Evolutionary conservation across 805 yeast genomes (phyloP), one percentile per base, ranked within the genome.

Genomic region (Ogataea siamensis): DNA sequence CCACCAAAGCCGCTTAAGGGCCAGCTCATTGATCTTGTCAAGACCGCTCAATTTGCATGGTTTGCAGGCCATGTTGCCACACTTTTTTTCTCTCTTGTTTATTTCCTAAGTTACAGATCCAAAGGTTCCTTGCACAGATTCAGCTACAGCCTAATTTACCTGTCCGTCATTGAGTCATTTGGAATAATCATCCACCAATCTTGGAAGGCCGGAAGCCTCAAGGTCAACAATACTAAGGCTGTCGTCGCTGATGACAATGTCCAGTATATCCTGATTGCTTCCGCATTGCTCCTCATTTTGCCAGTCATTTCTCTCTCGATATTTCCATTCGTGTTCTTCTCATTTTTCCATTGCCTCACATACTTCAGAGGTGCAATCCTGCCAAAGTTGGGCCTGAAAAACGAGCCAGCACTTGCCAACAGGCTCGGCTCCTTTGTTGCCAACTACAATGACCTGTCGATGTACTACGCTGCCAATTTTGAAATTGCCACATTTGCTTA

Each of bases 311-410:
- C 76, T 22, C 57, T 85, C 39, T 73, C 95, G 2, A 64, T 83
- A 46, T 58, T 80, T 16, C 95, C 97, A 39, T 87, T 84, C 56
- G 67, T 77, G 31, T 66, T 85, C 40, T 89, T 83, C 61, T 82
- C 96, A 6, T 57, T 80, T 13, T 88, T 91, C 76, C 97, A 89
- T 59, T 79, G 78, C 8, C 67, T 88, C 54, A 80, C 83, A 13
- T 91, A 86, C 66, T 47, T 74, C 38, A 77, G 83, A 50, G 70
- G 78, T 28, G 73, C 71, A 47, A 48, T 91, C 39, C 67, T 89
- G 36, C 95, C 97, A 26, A 67, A 76, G 5, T 62, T 78, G 16
- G 71, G 73, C 46, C 32, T 40, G 6, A 47, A 33, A 34, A 39
- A 43, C 29, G 38, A 42, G 13, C 23, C 28, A 3, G 38, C 42